These are phyloP conservation scores for Ganoderma leucocontextum DNA, from an alignment of 1,284 basidiomycete species.

Conservation along the genomic window DNA sequence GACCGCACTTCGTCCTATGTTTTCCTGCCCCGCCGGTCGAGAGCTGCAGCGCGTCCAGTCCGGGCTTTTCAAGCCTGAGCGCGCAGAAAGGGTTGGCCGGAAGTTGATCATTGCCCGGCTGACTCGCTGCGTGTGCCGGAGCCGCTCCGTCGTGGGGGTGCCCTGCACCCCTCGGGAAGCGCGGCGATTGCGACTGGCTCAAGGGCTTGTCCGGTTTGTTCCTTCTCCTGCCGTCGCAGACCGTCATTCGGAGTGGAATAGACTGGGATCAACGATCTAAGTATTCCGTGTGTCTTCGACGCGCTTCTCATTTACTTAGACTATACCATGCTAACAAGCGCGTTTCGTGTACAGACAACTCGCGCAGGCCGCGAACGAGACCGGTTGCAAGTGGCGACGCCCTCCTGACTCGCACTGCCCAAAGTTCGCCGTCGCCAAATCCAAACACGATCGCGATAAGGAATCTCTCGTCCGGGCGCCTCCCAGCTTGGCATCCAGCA, in stretches of 20 bases:
- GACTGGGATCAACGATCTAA: neutral
- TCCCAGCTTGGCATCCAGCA: neutral
- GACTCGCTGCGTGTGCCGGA: conserved; percentile 1
- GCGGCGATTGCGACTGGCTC: neutral
- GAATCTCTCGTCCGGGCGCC: neutral
- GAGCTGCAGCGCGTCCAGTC: neutral
- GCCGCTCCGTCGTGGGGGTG: neutral
- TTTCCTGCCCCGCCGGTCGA: neutral
- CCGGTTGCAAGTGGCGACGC: no score
- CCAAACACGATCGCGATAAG: neutral
- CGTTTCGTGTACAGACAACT: neutral
- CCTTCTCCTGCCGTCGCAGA: neutral
- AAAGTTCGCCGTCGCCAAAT: neutral
- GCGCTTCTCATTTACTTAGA: neutral
- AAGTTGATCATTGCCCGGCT: neutral
- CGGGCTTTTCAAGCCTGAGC: neutral
- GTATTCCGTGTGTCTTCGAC: neutral
- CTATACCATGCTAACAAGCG: neutral
- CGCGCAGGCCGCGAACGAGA: neutral
- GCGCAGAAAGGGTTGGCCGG: no score
- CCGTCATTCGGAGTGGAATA: neutral
- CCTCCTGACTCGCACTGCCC: neutral
- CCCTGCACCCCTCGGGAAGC: neutral
- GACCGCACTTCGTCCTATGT: conserved; percentile 4
- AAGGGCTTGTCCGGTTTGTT: neutral